Base-by-base conservation (phyloP, 768 basidiomycete species). In the Butyriboletus loyo region DNA sequence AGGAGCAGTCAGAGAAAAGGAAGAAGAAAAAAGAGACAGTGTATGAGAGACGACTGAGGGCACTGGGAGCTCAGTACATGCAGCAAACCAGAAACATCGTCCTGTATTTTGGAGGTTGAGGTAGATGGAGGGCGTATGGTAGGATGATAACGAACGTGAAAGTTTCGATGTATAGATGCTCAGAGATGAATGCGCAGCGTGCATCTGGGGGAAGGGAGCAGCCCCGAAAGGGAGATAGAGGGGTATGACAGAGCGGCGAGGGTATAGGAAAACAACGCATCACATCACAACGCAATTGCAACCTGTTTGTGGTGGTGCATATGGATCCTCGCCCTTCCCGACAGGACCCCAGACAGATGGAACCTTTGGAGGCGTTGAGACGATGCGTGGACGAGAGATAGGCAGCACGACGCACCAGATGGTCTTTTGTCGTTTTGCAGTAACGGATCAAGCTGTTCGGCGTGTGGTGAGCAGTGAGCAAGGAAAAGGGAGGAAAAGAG, bases 261-360 rank as follows among this genome's bases (percentile, higher is more conserved):
- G 72, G 69, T 72, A 73, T 68, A 63, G 48, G 37, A 57, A 54
- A 43, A 43, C 46, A n/a, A 55, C 39, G 56, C 57, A 68, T 82
- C 76, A 87, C 87, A 88, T 88, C 66, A 89, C 73, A 46, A 79
- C 67, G 67, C 87, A 89, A 64, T 75, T 81, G 76, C 87, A 89
- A 28, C 86, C 83, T 63, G 82, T 75, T 45, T 84, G 79, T 65
- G 85, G 89, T 46, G 91, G 88, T 50, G 90, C 89, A 70, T 93
- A 98, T 36, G 95, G 95, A 68, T 98, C 94, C 70, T 95, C 90
- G 61, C 82, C 83, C 75, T 91, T 92, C 62, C 82, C 84, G 28
- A 94, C 81, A 15, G 89, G 86, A 19, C 95, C 95, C 95, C 95
- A 98, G 47, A 98, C 89, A 31, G 89, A 92, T 15, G 94, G 93